Evolutionary conservation across 306 rosid genomes (phyloP), one percentile per base, ranked within the genome.

Genomic region (Ziziphus jujuba): DNA sequence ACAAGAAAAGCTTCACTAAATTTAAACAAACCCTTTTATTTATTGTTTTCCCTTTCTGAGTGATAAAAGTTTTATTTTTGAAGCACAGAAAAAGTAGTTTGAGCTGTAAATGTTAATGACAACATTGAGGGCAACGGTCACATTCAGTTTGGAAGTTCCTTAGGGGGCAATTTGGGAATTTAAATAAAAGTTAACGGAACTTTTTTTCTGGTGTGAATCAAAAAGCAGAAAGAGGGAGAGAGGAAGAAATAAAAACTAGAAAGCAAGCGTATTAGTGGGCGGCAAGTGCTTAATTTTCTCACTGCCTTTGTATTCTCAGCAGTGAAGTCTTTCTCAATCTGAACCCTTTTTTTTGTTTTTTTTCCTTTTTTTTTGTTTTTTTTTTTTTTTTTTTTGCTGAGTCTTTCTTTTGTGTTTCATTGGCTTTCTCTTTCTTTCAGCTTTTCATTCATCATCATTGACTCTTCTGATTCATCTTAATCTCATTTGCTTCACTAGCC

Each of bases 71-170:
- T 40, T n/a, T 72, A 25, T 48, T 48, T 13, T 13, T 55, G 36
- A 34, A 63, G 49, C 10, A 36, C 43, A 36, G 40, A 38, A 35
- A 54, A 14, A 61, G 61, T 38, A 71, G 49, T 65, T 71, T 12
- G 54, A 44, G 77, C 69, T 54, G 75, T 64, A 76, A 81, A 71
- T 77, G 15, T 68, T 58, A 65, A 58, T 75, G 79, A 78, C 73
- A 79, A 66, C 79, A 57, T 77, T 70, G 75, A 58, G 9, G 80
- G 80, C 95, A 93, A 93, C 97, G 99, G 99, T 93, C 80, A 93
- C 82, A 83, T 83, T 67, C 75, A 50, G 91, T 83, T 86, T 86
- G 85, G 87, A 81, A 80, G 91, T 86, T 88, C 87, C 84, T 80
- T 74, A 65, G 81, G 79, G 99, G 97, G 89, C 36, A 56, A 44